phyloP scores from a whole-genome alignment of 192 early-diverging fungal genomes.

The Haplosporangium gracile region DNA sequence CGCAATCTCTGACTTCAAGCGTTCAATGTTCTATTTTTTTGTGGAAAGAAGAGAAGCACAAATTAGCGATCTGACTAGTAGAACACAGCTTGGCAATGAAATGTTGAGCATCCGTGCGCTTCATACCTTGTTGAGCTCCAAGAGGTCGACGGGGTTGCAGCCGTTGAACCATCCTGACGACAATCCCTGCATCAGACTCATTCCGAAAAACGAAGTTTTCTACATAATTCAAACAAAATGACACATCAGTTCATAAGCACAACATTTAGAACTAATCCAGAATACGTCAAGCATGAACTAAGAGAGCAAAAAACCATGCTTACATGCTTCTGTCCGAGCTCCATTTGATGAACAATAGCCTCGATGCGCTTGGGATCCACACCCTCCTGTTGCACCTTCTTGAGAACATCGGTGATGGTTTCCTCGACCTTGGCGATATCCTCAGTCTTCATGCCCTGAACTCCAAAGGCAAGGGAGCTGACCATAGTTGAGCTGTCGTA shows the following conservation, averaged over 20 bases:
- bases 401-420: conserved; percentile 77
- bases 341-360: conserved; percentile 88
- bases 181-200: conserved; percentile 82
- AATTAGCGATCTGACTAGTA: background rate
- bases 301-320: conserved; percentile 6
- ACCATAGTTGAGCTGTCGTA: conserved; percentile 80
- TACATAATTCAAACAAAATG: conserved; percentile 43
- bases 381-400: conserved; percentile 75
- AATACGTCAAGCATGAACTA: background rate
- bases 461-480: conserved; percentile 84
- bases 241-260: background rate
- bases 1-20: conserved; percentile 71
- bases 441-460: conserved; percentile 85
- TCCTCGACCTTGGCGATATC: conserved; percentile 80
- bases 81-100: too few species aligned
- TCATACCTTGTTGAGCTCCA: conserved; percentile 81
- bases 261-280: background rate
- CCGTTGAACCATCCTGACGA: conserved; percentile 92
- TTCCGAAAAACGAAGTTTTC: conserved; percentile 90
- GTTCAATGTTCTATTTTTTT: conserved; percentile 72
- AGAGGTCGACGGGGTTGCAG: conserved; percentile 83
- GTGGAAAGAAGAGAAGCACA: background rate
- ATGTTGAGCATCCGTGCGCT: background rate
- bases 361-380: conserved; percentile 85
- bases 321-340: conserved; percentile 91